Evolutionary conservation across 208 protist genomes (phyloP).

Genomic region (Wallacemonas sp.): DNA sequence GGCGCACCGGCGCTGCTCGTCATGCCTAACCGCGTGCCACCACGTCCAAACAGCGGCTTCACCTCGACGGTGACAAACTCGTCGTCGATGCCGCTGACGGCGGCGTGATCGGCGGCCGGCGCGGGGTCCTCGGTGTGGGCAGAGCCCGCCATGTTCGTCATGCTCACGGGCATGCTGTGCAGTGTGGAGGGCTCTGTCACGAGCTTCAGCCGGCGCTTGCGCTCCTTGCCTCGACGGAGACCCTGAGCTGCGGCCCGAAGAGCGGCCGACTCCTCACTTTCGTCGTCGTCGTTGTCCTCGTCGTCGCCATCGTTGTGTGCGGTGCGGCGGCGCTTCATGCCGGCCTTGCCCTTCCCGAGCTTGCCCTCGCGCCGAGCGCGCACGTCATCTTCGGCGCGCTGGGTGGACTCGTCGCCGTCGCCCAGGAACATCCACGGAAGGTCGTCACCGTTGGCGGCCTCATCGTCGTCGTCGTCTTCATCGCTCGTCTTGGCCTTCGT

Average conservation of each 20-base stretch:
- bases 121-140: background rate
- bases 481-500: too few species aligned
- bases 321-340: background rate
- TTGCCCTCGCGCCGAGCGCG: background rate
- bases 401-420: conserved; percentile 20
- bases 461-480: too few species aligned
- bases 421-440: conserved; percentile 44
- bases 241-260: too few species aligned
- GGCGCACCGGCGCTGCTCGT: background rate
- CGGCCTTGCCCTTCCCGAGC: background rate
- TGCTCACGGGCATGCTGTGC: conserved; percentile 65
- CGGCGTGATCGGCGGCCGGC: background rate
- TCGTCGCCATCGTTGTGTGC: conserved; percentile 12
- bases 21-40: background rate
- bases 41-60: conserved; percentile 62
- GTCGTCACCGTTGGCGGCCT: conserved; percentile 18
- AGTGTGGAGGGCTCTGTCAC: conserved; percentile 29
- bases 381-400: conserved; percentile 13
- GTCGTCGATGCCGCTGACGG: conserved; percentile 37
- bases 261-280: too few species aligned
- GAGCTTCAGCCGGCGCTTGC: conserved; percentile 14
- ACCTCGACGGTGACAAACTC: conserved; percentile 77
- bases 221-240: conserved; percentile 24
- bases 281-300: conserved; percentile 9
- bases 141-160: conserved; percentile 33